Evolutionary conservation across 2,329 filamentous ascomycete species (phyloP).

Genomic region (Cordyceps pruinosa): DNA sequence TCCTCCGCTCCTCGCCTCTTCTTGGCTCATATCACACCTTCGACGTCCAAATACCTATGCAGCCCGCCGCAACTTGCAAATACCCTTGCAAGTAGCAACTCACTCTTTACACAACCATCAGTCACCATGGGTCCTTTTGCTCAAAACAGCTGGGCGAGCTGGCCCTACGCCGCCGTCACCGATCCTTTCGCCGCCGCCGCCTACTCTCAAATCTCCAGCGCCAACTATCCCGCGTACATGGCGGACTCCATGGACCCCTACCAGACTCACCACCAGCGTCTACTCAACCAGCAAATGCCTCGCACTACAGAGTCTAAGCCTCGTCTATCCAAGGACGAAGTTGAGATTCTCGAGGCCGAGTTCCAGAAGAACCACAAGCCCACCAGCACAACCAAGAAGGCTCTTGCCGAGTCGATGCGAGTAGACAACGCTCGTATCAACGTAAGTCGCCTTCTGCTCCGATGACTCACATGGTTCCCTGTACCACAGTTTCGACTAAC

Average conservation of each 20-base stretch:
- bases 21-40: not conserved
- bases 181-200: constrained; percentile 26
- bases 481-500: constrained; percentile 22
- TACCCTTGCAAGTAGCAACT: not conserved
- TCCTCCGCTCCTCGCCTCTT: not conserved
- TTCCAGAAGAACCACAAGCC: constrained; percentile 60
- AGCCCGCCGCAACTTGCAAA: not conserved
- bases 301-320: constrained; percentile 43
- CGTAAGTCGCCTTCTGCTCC: constrained; percentile 31
- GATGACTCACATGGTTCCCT: not conserved
- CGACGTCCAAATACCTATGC: not conserved
- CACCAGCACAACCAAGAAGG: constrained; percentile 54
- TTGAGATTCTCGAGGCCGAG: constrained; percentile 52
- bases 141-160: constrained; percentile 30
- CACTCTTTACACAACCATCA: not conserved
- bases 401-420: constrained; percentile 53
- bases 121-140: constrained; percentile 27
- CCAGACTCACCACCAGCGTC: constrained; percentile 29
- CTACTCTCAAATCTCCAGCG: constrained; percentile 25
- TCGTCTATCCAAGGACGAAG: constrained; percentile 51
- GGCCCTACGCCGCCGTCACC: constrained; percentile 25
- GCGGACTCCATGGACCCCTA: constrained; percentile 34
- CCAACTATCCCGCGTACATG: constrained; percentile 30
- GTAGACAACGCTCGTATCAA: constrained; percentile 60
- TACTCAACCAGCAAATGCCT: constrained; percentile 32